Evolutionary conservation across 495 filamentous ascomycete species (phyloP).

Genomic region (Rhypophila decipiens): DNA sequence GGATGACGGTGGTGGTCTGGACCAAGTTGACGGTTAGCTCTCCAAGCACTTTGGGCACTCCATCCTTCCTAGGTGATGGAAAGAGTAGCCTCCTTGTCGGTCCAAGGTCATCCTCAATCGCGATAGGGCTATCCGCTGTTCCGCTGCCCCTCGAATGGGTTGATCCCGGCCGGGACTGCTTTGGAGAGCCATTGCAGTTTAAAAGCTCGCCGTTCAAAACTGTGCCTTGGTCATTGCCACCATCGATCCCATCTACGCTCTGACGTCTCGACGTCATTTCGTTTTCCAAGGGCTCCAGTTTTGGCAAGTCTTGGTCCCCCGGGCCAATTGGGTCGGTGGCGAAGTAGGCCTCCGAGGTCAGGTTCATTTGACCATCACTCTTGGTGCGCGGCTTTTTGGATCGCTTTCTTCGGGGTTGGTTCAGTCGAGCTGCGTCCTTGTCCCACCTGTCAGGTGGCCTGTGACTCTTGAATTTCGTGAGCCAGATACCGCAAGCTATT

Average conservation of each 20-base stretch:
- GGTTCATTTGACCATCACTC: slow-evolving; percentile 31
- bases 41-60: slow-evolving; percentile 51
- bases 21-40: slow-evolving; percentile 53
- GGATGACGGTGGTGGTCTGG: slow-evolving; percentile 31
- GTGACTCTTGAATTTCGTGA: slow-evolving; percentile 78
- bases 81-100: slow-evolving; percentile 75
- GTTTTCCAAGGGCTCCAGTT: slow-evolving; percentile 23
- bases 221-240: slow-evolving; percentile 28
- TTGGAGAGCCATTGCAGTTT: slow-evolving; percentile 30
- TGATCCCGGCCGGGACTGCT: slow-evolving; percentile 29
- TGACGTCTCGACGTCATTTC: slow-evolving; percentile 19
- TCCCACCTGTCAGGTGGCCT: slow-evolving; percentile 80
- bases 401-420: slow-evolving; percentile 42
- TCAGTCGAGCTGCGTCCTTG: slow-evolving; percentile 49
- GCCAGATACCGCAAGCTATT: slow-evolving; percentile 83
- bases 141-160: slow-evolving; percentile 47
- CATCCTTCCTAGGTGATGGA: slow-evolving; percentile 58
- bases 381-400: slow-evolving; percentile 40
- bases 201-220: slow-evolving; percentile 12
- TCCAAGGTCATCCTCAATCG: slow-evolving; percentile 50
- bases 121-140: slow-evolving; percentile 58
- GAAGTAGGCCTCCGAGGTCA: slow-evolving; percentile 44
- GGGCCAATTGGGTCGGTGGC: slow-evolving; percentile 42
- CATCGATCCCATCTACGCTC: slow-evolving; percentile 24
- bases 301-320: slow-evolving; percentile 20